Conservation (phyloP, 179 eudicot genomes). For the Spinacia oleracea region DNA sequence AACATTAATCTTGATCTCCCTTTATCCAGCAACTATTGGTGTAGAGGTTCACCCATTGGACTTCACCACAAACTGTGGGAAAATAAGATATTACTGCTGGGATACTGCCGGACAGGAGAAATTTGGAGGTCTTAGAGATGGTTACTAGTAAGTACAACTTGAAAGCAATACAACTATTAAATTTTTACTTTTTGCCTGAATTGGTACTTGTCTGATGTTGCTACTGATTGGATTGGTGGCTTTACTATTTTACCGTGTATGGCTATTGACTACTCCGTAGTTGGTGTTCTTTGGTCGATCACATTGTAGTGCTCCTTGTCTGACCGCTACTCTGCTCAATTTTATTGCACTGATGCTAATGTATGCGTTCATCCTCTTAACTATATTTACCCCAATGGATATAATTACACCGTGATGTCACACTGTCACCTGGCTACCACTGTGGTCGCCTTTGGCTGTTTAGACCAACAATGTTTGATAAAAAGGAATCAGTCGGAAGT, state of each 20-base stretch:
- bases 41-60: constrained; percentile 69
- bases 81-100: constrained; percentile 61
- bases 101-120: constrained; percentile 77
- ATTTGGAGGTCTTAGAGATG: constrained; percentile 62
- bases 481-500: background rate
- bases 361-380: background rate
- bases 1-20: background rate
- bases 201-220: no score
- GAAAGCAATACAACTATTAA: background rate
- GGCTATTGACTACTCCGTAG: background rate
- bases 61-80: constrained; percentile 49
- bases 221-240: background rate
- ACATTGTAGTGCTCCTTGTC: background rate
- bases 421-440: background rate
- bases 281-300: background rate
- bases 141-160: constrained; percentile 48
- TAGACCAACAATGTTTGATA: background rate
- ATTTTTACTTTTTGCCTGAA: background rate
- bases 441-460: background rate
- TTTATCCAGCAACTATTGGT: constrained; percentile 57
- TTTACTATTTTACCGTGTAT: background rate
- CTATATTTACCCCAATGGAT: background rate
- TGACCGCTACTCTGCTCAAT: background rate
- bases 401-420: no score
- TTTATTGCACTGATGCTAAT: background rate